A percentile compares a stretch with the other conserved stretches of the same genome.
Conservation (phyloP, 176 grass and related monocot genomes). For the Lolium rigidum region DNA sequence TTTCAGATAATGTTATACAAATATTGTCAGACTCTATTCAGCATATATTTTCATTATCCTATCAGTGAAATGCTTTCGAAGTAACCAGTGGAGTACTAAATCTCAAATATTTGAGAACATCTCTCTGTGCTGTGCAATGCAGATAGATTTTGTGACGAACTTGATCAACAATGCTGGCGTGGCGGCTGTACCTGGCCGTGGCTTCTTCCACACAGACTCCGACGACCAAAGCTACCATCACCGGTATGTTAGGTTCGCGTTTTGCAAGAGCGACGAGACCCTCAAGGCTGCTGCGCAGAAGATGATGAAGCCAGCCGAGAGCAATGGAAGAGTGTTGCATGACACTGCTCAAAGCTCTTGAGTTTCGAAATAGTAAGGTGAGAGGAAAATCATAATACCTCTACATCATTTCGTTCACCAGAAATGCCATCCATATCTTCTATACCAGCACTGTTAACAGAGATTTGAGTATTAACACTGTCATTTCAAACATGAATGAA, state of each 20-base stretch:
- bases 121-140: constrained; percentile 24
- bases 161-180: constrained; percentile 76
- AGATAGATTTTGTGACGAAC: constrained; percentile 82
- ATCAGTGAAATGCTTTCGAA: not conserved
- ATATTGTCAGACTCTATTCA: not conserved
- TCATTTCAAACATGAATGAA: not conserved
- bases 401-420: not conserved
- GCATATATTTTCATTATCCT: not conserved
- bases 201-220: constrained; percentile 72
- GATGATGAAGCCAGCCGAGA: constrained; percentile 50
- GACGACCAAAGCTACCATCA: constrained; percentile 46
- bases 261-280: constrained; percentile 81
- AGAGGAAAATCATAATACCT: too few species aligned
- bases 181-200: constrained; percentile 78
- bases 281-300: constrained; percentile 68
- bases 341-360: not conserved
- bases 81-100: not conserved
- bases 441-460: not conserved
- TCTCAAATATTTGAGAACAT: not conserved
- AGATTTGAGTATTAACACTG: not conserved
- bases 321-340: constrained; percentile 25
- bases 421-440: not conserved
- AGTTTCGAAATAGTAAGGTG: not conserved
- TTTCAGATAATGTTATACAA: not conserved
- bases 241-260: constrained; percentile 79